These are phyloP conservation scores for Euphorbia pulcherrima DNA, from an alignment of 345 rosid species.

Conservation along the genomic window DNA sequence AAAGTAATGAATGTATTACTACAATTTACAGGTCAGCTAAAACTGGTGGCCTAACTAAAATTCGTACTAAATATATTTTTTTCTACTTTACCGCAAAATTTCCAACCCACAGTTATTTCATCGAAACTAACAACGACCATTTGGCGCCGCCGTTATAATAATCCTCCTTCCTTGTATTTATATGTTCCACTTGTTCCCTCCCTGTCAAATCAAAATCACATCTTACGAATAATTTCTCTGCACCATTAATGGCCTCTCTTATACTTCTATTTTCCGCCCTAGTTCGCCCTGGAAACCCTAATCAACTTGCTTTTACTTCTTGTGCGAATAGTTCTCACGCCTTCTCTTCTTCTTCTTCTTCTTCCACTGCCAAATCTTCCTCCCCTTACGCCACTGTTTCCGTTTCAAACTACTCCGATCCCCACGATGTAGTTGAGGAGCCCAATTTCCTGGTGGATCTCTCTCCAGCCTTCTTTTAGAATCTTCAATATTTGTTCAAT, in stretches of 20 bases:
- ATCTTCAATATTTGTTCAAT: background rate
- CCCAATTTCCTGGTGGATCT: background rate
- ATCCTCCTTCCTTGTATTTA: no score
- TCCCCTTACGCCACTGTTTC: background rate
- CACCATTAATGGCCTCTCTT: constrained; percentile 1
- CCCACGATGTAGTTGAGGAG: background rate
- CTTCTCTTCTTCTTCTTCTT: background rate
- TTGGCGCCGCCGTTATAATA: no score
- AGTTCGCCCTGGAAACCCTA: constrained; percentile 1
- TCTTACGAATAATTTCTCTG: background rate
- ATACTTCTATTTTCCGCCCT: background rate
- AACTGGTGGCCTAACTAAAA: no score
- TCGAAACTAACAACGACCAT: no score
- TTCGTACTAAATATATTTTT: no score
- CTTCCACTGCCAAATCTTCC: background rate
- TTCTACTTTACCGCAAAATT: no score
- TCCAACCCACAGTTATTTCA: no score
- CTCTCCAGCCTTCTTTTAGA: background rate
- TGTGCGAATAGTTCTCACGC: background rate
- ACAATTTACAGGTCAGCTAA: no score
- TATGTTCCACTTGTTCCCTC: background rate
- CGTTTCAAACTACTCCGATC: no score
- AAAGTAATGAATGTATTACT: no score
- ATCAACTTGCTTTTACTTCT: background rate
- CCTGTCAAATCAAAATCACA: background rate